Evolutionary conservation across 495 filamentous ascomycete species (phyloP).

Genomic region (Staphylotrichum longicolle): DNA sequence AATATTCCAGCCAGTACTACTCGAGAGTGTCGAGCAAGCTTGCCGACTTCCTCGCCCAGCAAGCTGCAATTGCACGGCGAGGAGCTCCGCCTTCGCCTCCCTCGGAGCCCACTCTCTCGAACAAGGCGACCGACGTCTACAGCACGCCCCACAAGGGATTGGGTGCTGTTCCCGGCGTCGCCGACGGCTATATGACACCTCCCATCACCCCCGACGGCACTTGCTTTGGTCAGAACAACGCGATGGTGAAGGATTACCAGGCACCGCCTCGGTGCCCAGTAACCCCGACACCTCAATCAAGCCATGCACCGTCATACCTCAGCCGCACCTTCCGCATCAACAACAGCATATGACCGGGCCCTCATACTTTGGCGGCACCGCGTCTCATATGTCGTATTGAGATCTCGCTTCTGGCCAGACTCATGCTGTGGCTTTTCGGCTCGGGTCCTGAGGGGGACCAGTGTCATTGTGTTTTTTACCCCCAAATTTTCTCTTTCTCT

Average conservation of each 20-base stretch:
- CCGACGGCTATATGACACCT: slow-evolving; percentile 85
- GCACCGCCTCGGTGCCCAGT: slow-evolving; percentile 51
- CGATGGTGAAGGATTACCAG: slow-evolving; percentile 47
- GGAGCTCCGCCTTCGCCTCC: slow-evolving; percentile 67
- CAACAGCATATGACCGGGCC: slow-evolving; percentile 32
- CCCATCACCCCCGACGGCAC: slow-evolving; percentile 92
- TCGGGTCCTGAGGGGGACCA: no score
- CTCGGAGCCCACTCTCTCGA: slow-evolving; percentile 49
- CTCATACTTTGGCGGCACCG: slow-evolving; percentile 32
- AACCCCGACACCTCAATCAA: slow-evolving; percentile 50
- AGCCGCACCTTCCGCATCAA: slow-evolving; percentile 29
- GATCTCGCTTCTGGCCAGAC: slow-evolving; percentile 20
- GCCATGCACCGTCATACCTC: slow-evolving; percentile 25
- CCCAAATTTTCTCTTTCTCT: slow-evolving; percentile 28
- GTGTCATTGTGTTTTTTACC: no score
- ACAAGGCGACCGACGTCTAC: slow-evolving; percentile 58
- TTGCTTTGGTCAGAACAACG: slow-evolving; percentile 50
- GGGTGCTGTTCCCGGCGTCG: slow-evolving; percentile 57
- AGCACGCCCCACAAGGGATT: slow-evolving; percentile 85
- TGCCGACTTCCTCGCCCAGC: slow-evolving; percentile 80
- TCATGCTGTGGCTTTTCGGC: neutral
- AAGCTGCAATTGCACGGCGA: slow-evolving; percentile 67
- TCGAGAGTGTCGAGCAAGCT: slow-evolving; percentile 78
- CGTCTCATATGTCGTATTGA: slow-evolving; percentile 38
- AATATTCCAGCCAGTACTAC: slow-evolving; percentile 79